phyloP scores from a whole-genome alignment of 108 stramenopile genomes.

The Cyclotella choctawhatcheeana region DNA sequence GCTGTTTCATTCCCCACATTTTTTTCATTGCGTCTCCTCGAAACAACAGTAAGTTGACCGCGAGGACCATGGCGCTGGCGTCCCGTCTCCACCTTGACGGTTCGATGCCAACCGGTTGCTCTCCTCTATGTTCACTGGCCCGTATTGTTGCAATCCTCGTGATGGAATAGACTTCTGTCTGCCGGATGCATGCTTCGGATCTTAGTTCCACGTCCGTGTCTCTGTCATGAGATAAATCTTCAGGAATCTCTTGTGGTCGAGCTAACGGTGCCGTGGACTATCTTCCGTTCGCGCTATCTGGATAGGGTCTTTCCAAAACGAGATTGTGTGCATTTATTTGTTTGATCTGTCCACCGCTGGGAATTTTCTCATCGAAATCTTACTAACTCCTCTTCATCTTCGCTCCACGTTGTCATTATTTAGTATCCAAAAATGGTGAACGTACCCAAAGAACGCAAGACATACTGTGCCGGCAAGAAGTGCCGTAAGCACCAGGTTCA shows the following conservation, averaged over 20 bases:
- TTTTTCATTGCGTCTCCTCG: constrained; percentile 48
- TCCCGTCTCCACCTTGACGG: constrained; percentile 31
- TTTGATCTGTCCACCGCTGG: neutral
- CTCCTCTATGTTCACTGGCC: neutral
- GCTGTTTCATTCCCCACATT: neutral
- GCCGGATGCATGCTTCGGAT: neutral
- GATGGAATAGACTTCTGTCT: neutral
- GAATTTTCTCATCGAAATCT: neutral
- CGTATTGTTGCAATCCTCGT: neutral
- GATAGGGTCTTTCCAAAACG: too few relatives aligned
- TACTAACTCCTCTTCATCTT: neutral
- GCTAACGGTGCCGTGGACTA: neutral
- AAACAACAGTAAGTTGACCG: constrained; percentile 62
- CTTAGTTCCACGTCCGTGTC: neutral
- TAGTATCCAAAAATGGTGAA: constrained; percentile 89
- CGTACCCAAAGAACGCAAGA: constrained; percentile 98
- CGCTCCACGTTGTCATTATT: neutral
- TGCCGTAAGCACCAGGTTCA: constrained; percentile 98
- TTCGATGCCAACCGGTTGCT: constrained; percentile 46
- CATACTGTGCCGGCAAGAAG: constrained; percentile 96
- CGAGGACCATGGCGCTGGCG: constrained; percentile 58
- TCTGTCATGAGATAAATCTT: neutral
- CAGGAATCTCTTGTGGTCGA: neutral
- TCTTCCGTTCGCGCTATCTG: too few relatives aligned
- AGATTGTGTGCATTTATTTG: neutral